Percentiles rank a stretch among this genome's conserved stretches.
Conservation (phyloP, 768 basidiomycete genomes). For the Leccinum broughii region DNA sequence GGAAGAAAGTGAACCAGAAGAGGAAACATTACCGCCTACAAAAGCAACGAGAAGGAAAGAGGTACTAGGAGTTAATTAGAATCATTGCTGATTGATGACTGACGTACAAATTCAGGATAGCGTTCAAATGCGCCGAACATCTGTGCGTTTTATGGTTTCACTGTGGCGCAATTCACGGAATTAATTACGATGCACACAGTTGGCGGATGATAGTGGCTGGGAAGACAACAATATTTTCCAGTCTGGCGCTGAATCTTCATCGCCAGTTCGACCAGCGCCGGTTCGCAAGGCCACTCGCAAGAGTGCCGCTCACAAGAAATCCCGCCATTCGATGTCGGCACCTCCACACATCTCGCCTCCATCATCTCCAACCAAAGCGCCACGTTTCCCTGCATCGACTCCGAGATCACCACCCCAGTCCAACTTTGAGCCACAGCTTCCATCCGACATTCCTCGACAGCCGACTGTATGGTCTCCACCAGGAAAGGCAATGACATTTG, state of each 20-base stretch:
- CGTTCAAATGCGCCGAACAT: slow-evolving; percentile 54
- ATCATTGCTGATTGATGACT: neutral
- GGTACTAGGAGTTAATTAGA: slow-evolving; percentile 35
- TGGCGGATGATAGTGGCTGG: slow-evolving; percentile 77
- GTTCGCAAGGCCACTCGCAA: slow-evolving; percentile 46
- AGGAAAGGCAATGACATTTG: slow-evolving; percentile 13
- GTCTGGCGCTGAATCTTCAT: slow-evolving; percentile 87
- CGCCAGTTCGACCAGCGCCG: slow-evolving; percentile 67
- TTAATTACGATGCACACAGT: slow-evolving; percentile 19
- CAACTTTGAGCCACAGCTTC: slow-evolving; percentile 56
- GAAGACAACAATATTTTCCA: slow-evolving; percentile 91
- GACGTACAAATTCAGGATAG: slow-evolving; percentile 44
- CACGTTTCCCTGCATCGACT: slow-evolving; percentile 20
- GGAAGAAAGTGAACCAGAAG: slow-evolving; percentile 80
- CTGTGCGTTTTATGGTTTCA: slow-evolving; percentile 40
- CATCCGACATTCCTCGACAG: slow-evolving; percentile 38
- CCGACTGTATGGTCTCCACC: slow-evolving; percentile 18
- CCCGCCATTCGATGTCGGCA: slow-evolving; percentile 71
- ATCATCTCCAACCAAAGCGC: slow-evolving; percentile 40
- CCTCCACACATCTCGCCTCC: slow-evolving; percentile 56
- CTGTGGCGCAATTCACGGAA: slow-evolving; percentile 6
- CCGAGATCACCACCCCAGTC: slow-evolving; percentile 52
- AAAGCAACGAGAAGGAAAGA: slow-evolving; percentile 64
- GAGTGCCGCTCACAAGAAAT: slow-evolving; percentile 42
- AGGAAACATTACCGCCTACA: slow-evolving; percentile 54